These are phyloP conservation scores for Ceratocystis lukuohia DNA, from an alignment of 2,329 filamentous ascomycete species.

Conservation along the genomic window DNA sequence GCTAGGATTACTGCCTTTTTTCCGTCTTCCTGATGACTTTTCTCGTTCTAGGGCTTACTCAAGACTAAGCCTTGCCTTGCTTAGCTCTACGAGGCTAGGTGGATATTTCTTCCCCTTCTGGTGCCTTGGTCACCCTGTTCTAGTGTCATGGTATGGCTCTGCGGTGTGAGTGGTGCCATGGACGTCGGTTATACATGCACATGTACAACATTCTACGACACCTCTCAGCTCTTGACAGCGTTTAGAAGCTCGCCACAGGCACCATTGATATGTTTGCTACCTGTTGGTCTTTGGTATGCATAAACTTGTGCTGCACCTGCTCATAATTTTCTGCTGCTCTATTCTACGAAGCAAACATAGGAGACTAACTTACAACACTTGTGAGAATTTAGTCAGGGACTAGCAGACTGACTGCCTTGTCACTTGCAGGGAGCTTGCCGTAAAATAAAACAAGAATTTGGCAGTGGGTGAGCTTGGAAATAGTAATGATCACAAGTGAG, in stretches of 20 bases:
- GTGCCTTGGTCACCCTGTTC: too few species aligned
- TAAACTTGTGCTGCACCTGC: background rate
- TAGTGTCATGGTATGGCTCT: too few species aligned
- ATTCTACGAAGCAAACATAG: background rate
- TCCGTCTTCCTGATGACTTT: background rate
- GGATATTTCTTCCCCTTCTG: too few species aligned
- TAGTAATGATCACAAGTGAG: background rate
- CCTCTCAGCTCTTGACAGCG: background rate
- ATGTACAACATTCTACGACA: background rate
- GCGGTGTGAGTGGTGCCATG: background rate
- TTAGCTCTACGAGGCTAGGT: too few species aligned
- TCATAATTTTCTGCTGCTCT: background rate
- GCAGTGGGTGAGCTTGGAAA: background rate
- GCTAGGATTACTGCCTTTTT: background rate
- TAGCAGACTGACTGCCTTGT: background rate
- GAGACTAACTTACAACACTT: background rate
- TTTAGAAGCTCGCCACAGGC: background rate
- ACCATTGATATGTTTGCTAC: background rate
- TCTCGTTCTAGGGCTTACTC: background rate
- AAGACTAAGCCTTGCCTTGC: too few species aligned
- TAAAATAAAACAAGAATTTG: background rate
- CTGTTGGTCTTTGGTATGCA: background rate
- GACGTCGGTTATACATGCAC: background rate
- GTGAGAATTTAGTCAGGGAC: conserved; percentile 6
- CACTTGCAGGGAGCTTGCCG: background rate